Conservation (phyloP, 345 rosid species). For the Populus nigra region DNA sequence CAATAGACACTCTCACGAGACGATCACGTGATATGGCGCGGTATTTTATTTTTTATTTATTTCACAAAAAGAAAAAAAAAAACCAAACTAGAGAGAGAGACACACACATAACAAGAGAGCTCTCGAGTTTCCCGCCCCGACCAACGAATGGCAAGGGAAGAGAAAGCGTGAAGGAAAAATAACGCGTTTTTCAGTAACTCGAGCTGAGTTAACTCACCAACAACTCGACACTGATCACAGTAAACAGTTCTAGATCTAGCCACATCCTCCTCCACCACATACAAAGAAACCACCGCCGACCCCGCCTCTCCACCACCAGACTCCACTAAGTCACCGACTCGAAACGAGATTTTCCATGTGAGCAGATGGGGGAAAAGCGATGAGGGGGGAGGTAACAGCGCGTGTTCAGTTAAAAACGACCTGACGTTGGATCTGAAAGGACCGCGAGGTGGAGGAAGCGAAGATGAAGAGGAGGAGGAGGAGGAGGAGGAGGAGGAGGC, state of each 20-base stretch:
- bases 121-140: conserved; percentile 30
- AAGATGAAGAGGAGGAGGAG: neutral
- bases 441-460: neutral
- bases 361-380: conserved; percentile 53
- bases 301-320: conserved; percentile 27
- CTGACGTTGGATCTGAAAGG: conserved; percentile 50
- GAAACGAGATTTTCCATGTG: conserved; percentile 55
- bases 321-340: conserved; percentile 45
- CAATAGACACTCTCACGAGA: conserved; percentile 2
- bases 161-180: conserved; percentile 1
- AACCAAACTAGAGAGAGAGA: neutral
- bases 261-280: conserved; percentile 73
- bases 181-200: conserved; percentile 12
- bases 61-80: neutral
- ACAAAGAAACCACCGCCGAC: conserved; percentile 40
- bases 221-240: conserved; percentile 80
- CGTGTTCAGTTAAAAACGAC: conserved; percentile 45
- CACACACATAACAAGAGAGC: neutral
- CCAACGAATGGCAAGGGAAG: conserved; percentile 23
- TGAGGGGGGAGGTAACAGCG: conserved; percentile 47
- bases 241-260: conserved; percentile 67
- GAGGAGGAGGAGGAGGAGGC: conserved; percentile 17
- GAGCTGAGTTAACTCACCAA: conserved; percentile 54
- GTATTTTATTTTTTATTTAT: neutral
- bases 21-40: neutral